Percentiles rank a stretch among this genome's conserved stretches.
Evolutionary conservation across 2,329 filamentous ascomycete species (phyloP).

Genomic region (Aspergillus sp.): DNA sequence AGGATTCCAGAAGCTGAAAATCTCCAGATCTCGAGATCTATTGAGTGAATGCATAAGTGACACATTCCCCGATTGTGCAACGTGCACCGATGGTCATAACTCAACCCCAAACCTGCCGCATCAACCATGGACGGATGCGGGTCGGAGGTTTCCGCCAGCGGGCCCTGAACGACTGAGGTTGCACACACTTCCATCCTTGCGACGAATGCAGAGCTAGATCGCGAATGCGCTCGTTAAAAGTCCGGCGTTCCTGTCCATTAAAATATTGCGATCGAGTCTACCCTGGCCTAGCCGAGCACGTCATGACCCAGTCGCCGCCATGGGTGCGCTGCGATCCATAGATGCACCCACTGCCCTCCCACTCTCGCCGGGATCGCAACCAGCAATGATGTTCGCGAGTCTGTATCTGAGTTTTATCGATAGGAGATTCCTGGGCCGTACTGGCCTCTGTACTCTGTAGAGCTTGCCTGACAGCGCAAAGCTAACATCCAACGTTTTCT

Average conservation of each 20-base stretch:
- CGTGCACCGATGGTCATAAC: no score
- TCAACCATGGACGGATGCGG: background rate
- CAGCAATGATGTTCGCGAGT: background rate
- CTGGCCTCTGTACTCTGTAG: background rate
- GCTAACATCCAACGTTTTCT: background rate
- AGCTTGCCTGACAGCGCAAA: background rate
- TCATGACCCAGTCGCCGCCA: slow-evolving; percentile 1
- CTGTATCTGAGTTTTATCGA: background rate
- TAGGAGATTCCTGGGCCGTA: background rate
- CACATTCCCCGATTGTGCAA: no score
- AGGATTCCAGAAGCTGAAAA: background rate
- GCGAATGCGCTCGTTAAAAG: background rate
- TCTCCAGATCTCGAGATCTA: no score
- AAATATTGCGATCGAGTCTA: background rate
- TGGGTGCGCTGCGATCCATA: background rate
- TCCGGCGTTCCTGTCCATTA: background rate
- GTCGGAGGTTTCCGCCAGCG: slow-evolving; percentile 3
- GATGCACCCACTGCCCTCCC: background rate
- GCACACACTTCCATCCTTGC: background rate
- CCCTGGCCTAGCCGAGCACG: slow-evolving; percentile 6
- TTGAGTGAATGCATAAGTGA: no score
- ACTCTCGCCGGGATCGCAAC: background rate
- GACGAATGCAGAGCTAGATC: slow-evolving; percentile 1
- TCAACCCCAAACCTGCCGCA: background rate
- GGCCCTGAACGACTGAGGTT: background rate